A percentile compares a stretch with the other conserved stretches of the same genome.
phyloP scores from a whole-genome alignment of 495 filamentous ascomycete species.

The Penicillium simplicissimum region DNA sequence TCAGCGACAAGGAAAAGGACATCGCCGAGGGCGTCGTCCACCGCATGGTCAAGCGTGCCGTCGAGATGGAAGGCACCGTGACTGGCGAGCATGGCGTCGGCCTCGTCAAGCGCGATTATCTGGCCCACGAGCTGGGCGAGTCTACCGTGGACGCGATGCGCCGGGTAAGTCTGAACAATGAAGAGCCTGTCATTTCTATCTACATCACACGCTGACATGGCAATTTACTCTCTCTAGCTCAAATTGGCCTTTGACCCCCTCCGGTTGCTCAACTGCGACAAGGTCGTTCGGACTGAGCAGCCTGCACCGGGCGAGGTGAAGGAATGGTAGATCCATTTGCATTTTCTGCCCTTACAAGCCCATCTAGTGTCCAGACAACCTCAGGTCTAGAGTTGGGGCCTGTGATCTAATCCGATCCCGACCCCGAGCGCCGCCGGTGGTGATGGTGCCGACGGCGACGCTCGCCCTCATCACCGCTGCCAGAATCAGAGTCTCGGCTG shows the following conservation, averaged over 20 bases:
- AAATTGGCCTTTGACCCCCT: conserved; percentile 67
- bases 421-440: conserved; percentile 39
- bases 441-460: conserved; percentile 36
- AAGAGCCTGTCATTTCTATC: background rate
- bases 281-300: conserved; percentile 56
- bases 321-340: conserved; percentile 33
- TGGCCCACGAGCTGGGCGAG: conserved; percentile 56
- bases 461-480: conserved; percentile 23
- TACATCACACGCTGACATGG: conserved; percentile 14
- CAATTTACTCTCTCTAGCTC: conserved; percentile 39
- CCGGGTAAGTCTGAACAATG: conserved; percentile 45
- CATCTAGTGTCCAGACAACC: background rate
- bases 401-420: conserved; percentile 23
- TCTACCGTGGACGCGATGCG: conserved; percentile 63
- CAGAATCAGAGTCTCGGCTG: conserved; percentile 17
- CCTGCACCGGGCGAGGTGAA: conserved; percentile 42
- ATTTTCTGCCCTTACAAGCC: background rate
- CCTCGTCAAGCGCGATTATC: conserved; percentile 62
- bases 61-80: conserved; percentile 65
- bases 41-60: conserved; percentile 61
- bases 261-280: conserved; percentile 68
- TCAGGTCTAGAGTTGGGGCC: background rate
- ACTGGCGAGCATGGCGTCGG: conserved; percentile 67
- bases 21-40: conserved; percentile 54
- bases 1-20: conserved; percentile 55